Evolutionary conservation across 2,329 filamentous ascomycete species (phyloP).

Genomic region (Diaporthe citrichinensis): DNA sequence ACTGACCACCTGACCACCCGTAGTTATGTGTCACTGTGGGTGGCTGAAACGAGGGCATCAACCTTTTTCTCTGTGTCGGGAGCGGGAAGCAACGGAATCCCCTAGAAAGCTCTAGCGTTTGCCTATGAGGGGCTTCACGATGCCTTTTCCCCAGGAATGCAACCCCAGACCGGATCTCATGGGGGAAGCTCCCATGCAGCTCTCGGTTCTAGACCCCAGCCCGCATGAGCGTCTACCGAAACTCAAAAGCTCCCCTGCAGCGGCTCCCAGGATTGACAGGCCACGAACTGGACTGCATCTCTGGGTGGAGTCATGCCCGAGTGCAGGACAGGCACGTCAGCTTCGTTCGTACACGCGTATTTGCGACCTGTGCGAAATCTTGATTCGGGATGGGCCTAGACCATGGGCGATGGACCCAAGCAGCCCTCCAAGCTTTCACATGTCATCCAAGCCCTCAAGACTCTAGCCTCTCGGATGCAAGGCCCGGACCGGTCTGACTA

Average conservation of each 20-base stretch:
- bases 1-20: background rate
- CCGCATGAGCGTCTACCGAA: constrained; percentile 10
- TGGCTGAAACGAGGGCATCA: constrained; percentile 29
- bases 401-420: background rate
- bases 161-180: background rate
- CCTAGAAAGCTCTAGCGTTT: constrained; percentile 11
- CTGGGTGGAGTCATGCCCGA: background rate
- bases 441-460: background rate
- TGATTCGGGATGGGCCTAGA: background rate
- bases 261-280: background rate
- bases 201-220: constrained; percentile 23
- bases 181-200: background rate
- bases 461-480: background rate
- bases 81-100: background rate
- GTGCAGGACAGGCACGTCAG: background rate
- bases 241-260: constrained; percentile 11
- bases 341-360: too few species aligned
- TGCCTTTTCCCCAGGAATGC: constrained; percentile 8
- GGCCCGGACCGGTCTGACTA: constrained; percentile 22
- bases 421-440: background rate
- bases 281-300: background rate
- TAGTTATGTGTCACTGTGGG: constrained; percentile 5
- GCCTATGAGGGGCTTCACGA: background rate
- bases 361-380: background rate
- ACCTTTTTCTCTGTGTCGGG: background rate